Base-by-base conservation (phyloP, 2,329 filamentous ascomycete species). In the Emergomyces pasteurianus region DNA sequence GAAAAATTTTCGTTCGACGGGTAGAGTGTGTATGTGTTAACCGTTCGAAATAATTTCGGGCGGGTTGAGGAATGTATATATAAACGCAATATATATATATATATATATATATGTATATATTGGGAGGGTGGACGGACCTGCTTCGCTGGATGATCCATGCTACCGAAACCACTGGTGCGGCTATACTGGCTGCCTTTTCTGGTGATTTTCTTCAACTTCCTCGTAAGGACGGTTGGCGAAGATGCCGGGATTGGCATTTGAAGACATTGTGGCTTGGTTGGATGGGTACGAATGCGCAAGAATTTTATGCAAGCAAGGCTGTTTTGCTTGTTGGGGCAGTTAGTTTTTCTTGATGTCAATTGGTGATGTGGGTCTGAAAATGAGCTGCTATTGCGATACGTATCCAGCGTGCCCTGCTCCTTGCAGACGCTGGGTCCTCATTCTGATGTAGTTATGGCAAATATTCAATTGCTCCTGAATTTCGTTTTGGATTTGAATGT, bases 1-100 rank as follows among this genome's bases (percentile, higher is more conserved):
- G 81, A 83, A 1, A 82, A 81, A 62, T 84, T 83, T 1, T 83
- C 76, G 23, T 74, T 72, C 81, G 82, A 53, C 36, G 26, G 9
- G 6, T 50, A 10, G 47, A 50, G 21, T 47, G 21, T n/a, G 18
- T 42, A 31, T 42, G 5, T 42, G 36, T 36, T 23, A 56, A 21
- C 58, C 36, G 8, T n/a, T 40, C 31, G 3, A 7, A 7, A 31
- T 31, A 31, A 3, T 31, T 31, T 3, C n/a, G 18, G 12, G 9
- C 23, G 36, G 12, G 23, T 26, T 36, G 53, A 23, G 28, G 31
- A 58, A 31, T 7, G 12, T 34, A 43, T n/a, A n/a, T n/a, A n/a
- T n/a, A n/a, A n/a, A n/a, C n/a, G n/a, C n/a, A n/a, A n/a, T n/a
- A n/a, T n/a, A n/a, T n/a, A n/a, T n/a, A n/a, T n/a, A n/a, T n/a